Conservation (phyloP, 768 basidiomycete genomes). For the Suillus decipiens region DNA sequence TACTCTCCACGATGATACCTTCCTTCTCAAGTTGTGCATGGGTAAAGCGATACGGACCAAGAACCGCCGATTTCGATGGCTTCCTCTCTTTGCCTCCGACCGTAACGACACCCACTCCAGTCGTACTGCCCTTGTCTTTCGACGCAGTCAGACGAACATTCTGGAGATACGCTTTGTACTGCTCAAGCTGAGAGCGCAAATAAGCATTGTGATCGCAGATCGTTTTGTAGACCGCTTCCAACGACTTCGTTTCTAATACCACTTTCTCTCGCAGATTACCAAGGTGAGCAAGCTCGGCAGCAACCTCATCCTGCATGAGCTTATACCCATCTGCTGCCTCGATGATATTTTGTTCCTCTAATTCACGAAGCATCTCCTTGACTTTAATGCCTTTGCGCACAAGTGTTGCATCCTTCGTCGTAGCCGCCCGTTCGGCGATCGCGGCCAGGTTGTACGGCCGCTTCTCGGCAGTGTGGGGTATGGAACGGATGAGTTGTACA, state of each 20-base stretch:
- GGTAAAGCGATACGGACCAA: conserved; percentile 97
- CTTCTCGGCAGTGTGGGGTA: conserved; percentile 81
- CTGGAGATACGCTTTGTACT: conserved; percentile 99
- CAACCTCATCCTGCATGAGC: conserved; percentile 97
- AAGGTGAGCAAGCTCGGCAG: conserved; percentile 92
- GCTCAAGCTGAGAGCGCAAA: conserved; percentile 92
- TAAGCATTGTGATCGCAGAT: conserved; percentile 99
- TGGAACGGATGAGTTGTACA: conserved; percentile 94
- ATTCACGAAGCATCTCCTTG: conserved; percentile 96
- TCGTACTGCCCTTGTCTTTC: conserved; percentile 86
- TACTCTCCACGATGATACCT: conserved; percentile 98
- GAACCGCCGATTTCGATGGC: conserved; percentile 75
- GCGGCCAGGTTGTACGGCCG: conserved; percentile 86
- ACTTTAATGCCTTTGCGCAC: conserved; percentile 99
- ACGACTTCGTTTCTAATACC: conserved; percentile 82
- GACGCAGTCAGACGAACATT: conserved; percentile 90
- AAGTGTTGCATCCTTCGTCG: conserved; percentile 93
- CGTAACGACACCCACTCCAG: conserved; percentile 90
- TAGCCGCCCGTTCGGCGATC: conserved; percentile 94
- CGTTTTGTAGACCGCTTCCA: conserved; percentile 98
- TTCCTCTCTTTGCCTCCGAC: conserved; percentile 99
- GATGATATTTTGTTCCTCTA: conserved; percentile 88
- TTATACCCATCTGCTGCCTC: conserved; percentile 82
- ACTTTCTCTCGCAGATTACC: conserved; percentile 98
- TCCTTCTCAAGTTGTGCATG: conserved; percentile 99